A percentile compares a stretch with the other conserved stretches of the same genome.
Conservation (phyloP, 1,284 basidiomycete species). For the Waitea zeae region DNA sequence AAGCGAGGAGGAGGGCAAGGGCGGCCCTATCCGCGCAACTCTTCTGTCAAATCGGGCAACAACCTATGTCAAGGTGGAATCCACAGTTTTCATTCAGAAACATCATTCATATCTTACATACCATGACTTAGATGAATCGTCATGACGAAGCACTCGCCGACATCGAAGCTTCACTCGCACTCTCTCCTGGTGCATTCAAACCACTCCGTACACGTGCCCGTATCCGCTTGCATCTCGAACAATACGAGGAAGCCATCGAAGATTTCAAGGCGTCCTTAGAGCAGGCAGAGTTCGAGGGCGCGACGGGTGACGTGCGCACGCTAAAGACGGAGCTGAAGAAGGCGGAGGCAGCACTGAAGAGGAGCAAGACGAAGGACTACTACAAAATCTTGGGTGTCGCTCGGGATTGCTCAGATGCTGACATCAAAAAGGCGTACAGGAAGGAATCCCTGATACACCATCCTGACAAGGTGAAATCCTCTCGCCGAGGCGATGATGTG, state of each 20-base stretch:
- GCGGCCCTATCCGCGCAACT: slow-evolving; percentile 63
- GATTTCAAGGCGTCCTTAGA: slow-evolving; percentile 72
- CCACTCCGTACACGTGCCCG: slow-evolving; percentile 75
- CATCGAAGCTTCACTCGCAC: slow-evolving; percentile 46
- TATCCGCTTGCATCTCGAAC: slow-evolving; percentile 57
- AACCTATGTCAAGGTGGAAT: slow-evolving; percentile 50
- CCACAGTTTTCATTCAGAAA: slow-evolving; percentile 4
- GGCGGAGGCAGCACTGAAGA: slow-evolving; percentile 61
- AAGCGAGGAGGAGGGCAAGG: slow-evolving; percentile 47
- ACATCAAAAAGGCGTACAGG: slow-evolving; percentile 71
- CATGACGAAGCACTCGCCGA: slow-evolving; percentile 57
- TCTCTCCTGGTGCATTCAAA: slow-evolving; percentile 62
- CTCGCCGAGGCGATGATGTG: slow-evolving; percentile 1
- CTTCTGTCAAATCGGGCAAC: slow-evolving; percentile 76
- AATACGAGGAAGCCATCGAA: slow-evolving; percentile 52
- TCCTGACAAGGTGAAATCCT: slow-evolving; percentile 52
- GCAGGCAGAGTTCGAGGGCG: slow-evolving; percentile 41
- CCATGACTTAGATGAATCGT: slow-evolving; percentile 32
- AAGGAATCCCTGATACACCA: slow-evolving; percentile 68
- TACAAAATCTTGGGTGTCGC: slow-evolving; percentile 55
- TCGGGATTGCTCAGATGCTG: slow-evolving; percentile 41
- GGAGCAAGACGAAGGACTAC: slow-evolving; percentile 75
- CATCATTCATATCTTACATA: neutral
- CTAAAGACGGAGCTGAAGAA: slow-evolving; percentile 55
- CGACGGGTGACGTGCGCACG: slow-evolving; percentile 41